phyloP scores from a whole-genome alignment of 2,329 filamentous ascomycete genomes.

The Cyphellophora attinorum region DNA sequence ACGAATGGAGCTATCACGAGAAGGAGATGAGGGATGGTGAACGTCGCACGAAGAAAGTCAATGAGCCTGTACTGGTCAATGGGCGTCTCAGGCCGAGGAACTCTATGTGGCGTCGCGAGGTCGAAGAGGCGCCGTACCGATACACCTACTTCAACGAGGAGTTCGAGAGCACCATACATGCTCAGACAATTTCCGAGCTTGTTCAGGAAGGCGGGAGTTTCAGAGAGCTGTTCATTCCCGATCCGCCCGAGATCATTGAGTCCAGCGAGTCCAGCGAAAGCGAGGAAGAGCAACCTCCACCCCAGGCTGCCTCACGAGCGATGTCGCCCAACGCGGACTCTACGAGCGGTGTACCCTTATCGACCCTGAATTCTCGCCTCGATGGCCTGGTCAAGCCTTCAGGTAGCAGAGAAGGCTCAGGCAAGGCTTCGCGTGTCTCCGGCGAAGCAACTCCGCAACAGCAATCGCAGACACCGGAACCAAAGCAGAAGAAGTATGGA shows the following conservation, averaged over 20 bases:
- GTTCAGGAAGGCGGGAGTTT: slow-evolving; percentile 79
- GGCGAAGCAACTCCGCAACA: background rate
- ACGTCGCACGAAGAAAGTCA: slow-evolving; percentile 73
- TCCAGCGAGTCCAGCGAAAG: slow-evolving; percentile 59
- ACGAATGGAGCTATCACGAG: slow-evolving; percentile 84
- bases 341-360: slow-evolving; percentile 3
- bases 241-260: slow-evolving; percentile 66
- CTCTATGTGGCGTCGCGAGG: slow-evolving; percentile 72
- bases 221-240: slow-evolving; percentile 79
- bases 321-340: slow-evolving; percentile 2
- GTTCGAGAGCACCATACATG: slow-evolving; percentile 90
- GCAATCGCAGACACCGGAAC: slow-evolving; percentile 39
- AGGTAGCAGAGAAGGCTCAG: slow-evolving; percentile 8
- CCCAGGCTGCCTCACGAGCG: slow-evolving; percentile 13
- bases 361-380: slow-evolving; percentile 1
- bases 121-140: slow-evolving; percentile 83
- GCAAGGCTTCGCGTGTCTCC: slow-evolving; percentile 8
- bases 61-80: slow-evolving; percentile 84
- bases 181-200: slow-evolving; percentile 87
- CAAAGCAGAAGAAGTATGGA: slow-evolving; percentile 53
- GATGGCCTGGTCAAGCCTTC: slow-evolving; percentile 1
- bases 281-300: slow-evolving; percentile 25
- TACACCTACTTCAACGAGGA: slow-evolving; percentile 99
- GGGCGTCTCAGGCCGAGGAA: slow-evolving; percentile 69
- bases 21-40: slow-evolving; percentile 79